These are phyloP conservation scores for Leishmania tropica DNA, from an alignment of 208 protist genomes.

Conservation along the genomic window DNA sequence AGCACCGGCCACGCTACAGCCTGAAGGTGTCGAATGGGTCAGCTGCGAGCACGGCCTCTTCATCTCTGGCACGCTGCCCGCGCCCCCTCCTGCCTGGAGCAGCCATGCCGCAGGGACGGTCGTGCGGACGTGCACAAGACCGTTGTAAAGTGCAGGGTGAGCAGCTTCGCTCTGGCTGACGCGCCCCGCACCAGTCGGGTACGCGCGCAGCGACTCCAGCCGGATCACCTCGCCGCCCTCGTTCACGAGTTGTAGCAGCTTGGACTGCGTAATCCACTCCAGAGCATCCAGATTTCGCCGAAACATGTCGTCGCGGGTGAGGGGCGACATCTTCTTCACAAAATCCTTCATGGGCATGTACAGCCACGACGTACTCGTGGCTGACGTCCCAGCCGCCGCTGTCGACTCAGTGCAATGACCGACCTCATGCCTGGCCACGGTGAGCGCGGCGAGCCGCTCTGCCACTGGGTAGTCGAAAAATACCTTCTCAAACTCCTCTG, in stretches of 20 bases:
- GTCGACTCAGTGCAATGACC: background rate
- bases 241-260: slow-evolving; percentile 44
- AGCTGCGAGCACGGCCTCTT: slow-evolving; percentile 1
- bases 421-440: slow-evolving; percentile 33
- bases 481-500: slow-evolving; percentile 13
- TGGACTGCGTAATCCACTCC: slow-evolving; percentile 34
- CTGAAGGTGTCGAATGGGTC: background rate
- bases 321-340: slow-evolving; percentile 47
- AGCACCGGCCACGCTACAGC: background rate
- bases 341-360: slow-evolving; percentile 56
- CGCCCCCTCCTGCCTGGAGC: background rate
- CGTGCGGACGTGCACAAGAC: slow-evolving; percentile 24
- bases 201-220: background rate
- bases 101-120: slow-evolving; percentile 13
- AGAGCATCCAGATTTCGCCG: slow-evolving; percentile 26
- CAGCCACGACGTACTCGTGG: background rate
- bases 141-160: slow-evolving; percentile 11
- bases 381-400: background rate
- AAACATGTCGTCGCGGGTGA: slow-evolving; percentile 59
- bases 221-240: slow-evolving; percentile 1
- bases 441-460: slow-evolving; percentile 52
- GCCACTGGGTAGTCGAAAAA: slow-evolving; percentile 41
- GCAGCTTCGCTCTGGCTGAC: background rate
- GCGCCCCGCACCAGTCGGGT: background rate
- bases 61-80: background rate